phyloP scores from a whole-genome alignment of 2,329 filamentous ascomycete species.

The Colletotrichum liriopes region DNA sequence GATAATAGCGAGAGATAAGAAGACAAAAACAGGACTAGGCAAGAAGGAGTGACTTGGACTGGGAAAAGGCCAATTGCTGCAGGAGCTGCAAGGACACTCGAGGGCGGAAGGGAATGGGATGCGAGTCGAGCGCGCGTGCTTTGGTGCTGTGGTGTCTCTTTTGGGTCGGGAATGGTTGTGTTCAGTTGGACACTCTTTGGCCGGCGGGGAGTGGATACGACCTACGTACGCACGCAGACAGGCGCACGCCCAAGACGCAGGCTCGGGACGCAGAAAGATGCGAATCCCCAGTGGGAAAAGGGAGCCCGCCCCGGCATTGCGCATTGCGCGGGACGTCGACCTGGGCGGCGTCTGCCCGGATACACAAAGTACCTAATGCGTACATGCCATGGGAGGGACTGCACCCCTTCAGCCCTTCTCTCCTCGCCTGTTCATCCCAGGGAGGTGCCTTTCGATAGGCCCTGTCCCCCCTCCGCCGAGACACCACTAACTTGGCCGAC shows the following conservation, averaged over 20 bases:
- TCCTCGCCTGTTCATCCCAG: conserved; percentile 11
- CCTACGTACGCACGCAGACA: background rate
- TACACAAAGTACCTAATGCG: background rate
- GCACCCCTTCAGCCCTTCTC: background rate
- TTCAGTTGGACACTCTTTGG: conserved; percentile 21
- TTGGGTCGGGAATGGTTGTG: conserved; percentile 15
- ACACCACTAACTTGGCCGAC: conserved; percentile 31
- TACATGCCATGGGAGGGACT: background rate
- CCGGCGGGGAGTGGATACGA: background rate
- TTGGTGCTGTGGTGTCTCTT: conserved; percentile 6
- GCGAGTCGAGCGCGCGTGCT: conserved; percentile 17
- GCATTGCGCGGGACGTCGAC: background rate
- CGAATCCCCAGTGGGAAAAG: background rate
- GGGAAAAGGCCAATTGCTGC: conserved; percentile 27
- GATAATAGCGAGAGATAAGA: conserved; percentile 23
- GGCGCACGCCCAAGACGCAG: background rate
- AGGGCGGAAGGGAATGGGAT: conserved; percentile 17
- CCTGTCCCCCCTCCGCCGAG: conserved; percentile 22
- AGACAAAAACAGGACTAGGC: conserved; percentile 14
- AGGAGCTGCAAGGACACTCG: conserved; percentile 35
- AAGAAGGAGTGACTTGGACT: conserved; percentile 39
- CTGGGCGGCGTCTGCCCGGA: background rate
- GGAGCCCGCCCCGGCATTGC: no score
- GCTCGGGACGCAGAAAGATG: conserved; percentile 9
- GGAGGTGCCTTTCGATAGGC: conserved; percentile 33